Conservation (phyloP, 371 early-diverging fungal species). For the Furculomyces boomerangus region DNA sequence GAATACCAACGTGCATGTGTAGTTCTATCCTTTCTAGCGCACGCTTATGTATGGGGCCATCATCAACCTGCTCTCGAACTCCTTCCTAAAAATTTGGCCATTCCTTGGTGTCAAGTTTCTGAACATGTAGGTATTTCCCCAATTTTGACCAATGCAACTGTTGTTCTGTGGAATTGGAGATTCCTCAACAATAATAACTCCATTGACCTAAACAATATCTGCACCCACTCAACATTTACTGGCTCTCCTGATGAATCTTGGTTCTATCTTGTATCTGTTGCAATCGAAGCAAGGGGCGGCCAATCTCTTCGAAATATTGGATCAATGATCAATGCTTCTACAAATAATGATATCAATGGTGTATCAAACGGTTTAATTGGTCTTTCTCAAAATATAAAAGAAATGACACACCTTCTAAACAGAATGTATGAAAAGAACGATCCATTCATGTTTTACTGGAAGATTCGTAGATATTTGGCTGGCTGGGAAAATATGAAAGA, state of each 20-base stretch:
- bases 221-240: conserved; percentile 64
- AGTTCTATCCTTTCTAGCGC: conserved; percentile 70
- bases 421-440: conserved; percentile 89
- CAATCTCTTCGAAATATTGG: conserved; percentile 48
- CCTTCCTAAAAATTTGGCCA: conserved; percentile 60
- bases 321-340: conserved; percentile 29
- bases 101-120: conserved; percentile 72
- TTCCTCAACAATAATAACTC: conserved; percentile 35
- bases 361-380: conserved; percentile 30
- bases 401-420: conserved; percentile 41
- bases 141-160: conserved; percentile 70
- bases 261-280: conserved; percentile 86
- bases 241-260: conserved; percentile 87
- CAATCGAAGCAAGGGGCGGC: conserved; percentile 78
- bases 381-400: conserved; percentile 34
- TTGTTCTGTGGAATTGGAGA: conserved; percentile 79
- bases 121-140: conserved; percentile 69
- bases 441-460: conserved; percentile 89
- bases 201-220: conserved; percentile 42
- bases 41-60: conserved; percentile 76
- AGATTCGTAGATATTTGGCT: conserved; percentile 76
- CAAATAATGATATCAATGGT: conserved; percentile 26
- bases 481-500: conserved; percentile 88
- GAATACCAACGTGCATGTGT: conserved; percentile 75
- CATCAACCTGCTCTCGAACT: conserved; percentile 48